Conservation (phyloP, 192 early-diverging fungal species). For the Dimargaris xerosporica region DNA sequence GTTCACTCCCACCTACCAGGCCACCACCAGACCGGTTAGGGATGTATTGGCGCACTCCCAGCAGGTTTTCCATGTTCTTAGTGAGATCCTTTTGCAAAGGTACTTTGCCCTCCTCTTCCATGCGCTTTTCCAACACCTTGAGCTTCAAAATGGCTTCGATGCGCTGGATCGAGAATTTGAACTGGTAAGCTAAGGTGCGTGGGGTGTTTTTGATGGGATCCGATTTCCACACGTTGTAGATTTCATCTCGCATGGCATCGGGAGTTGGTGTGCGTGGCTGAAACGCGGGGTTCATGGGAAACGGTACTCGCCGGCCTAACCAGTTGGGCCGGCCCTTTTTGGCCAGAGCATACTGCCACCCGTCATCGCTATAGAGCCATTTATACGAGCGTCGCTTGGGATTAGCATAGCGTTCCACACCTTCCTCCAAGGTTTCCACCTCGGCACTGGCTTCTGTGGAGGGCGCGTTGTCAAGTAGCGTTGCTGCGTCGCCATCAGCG, state of each 20-base stretch:
- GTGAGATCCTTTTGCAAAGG: constrained; percentile 50
- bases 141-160: constrained; percentile 82
- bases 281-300: constrained; percentile 84
- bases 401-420: background rate
- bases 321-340: constrained; percentile 9
- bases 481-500: no score
- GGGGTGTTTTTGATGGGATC: constrained; percentile 47
- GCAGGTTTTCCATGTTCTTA: constrained; percentile 69
- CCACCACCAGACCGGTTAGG: background rate
- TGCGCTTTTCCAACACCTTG: constrained; percentile 61
- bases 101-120: constrained; percentile 38
- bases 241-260: constrained; percentile 45
- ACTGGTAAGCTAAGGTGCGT: constrained; percentile 50
- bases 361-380: constrained; percentile 4
- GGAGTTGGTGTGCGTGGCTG: constrained; percentile 57
- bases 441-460: no score
- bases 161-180: constrained; percentile 61
- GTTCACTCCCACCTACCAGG: background rate
- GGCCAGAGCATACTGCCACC: background rate
- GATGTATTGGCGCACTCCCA: constrained; percentile 31
- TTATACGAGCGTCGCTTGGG: background rate
- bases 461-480: no score
- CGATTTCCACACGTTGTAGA: constrained; percentile 48
- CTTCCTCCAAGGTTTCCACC: no score
- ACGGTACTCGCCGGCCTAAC: constrained; percentile 31